Evolutionary conservation across 768 basidiomycete genomes (phyloP).

Genomic region (Calocera viscosa): DNA sequence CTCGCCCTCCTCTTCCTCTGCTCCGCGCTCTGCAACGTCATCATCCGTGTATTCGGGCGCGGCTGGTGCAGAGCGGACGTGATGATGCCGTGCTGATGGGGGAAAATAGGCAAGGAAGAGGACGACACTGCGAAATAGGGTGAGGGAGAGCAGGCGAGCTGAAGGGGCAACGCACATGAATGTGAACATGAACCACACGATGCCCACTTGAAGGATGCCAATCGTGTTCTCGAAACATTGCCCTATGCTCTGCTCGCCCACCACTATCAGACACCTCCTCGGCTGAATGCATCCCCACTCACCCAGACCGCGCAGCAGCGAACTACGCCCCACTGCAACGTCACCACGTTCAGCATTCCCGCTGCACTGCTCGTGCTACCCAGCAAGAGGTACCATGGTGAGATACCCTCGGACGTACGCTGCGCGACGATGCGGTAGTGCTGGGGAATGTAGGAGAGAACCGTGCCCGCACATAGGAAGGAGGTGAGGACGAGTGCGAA

Average conservation of each 20-base stretch:
- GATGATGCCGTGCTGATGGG: slow-evolving; percentile 35
- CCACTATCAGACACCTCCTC: neutral
- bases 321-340: slow-evolving; percentile 72
- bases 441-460: slow-evolving; percentile 80
- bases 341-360: slow-evolving; percentile 75
- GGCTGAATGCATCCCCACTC: slow-evolving; percentile 24
- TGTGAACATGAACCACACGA: slow-evolving; percentile 77
- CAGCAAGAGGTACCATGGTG: slow-evolving; percentile 79
- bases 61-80: slow-evolving; percentile 42
- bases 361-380: slow-evolving; percentile 76
- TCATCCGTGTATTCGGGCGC: slow-evolving; percentile 9
- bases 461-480: slow-evolving; percentile 55
- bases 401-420: slow-evolving; percentile 76
- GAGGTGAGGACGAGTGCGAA: slow-evolving; percentile 51
- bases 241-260: slow-evolving; percentile 44
- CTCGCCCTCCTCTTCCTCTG: slow-evolving; percentile 11
- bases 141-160: neutral
- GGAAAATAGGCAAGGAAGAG: slow-evolving; percentile 93
- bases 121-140: slow-evolving; percentile 46
- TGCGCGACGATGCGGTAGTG: slow-evolving; percentile 68
- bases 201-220: slow-evolving; percentile 65
- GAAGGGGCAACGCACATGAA: slow-evolving; percentile 48
- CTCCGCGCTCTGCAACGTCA: slow-evolving; percentile 27
- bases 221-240: slow-evolving; percentile 68
- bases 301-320: slow-evolving; percentile 71